Base-by-base conservation (phyloP, 2,329 filamentous ascomycete species). In the Aspergillus sp. region DNA sequence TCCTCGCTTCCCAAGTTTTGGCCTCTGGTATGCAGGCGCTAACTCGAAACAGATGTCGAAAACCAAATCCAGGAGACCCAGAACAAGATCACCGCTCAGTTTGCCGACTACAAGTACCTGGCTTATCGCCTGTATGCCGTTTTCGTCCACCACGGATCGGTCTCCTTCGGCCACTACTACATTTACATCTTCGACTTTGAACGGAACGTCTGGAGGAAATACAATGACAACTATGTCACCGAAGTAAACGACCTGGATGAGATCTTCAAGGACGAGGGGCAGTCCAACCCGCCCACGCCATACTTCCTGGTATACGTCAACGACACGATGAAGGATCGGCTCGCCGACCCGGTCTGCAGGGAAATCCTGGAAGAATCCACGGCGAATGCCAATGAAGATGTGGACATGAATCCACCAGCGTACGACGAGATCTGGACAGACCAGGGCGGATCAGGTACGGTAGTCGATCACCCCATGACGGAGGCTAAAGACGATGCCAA, bases 111-210 rank as follows among this genome's bases (percentile, higher is more conserved):
- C 70, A 83, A 84, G 47, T 80, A 86, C 25, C 80, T 91, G 50
- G 85, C 89, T 10, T 99, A 98, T 74, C 87, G 87, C 13, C 85
- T 99, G 4, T 93, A 97, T 67, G 91, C 94, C 0, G 90, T 97
- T 32, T 96, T 99, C 71, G 94, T 97, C 69, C 95, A 99, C 74
- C 88, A 90, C 19, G 84, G 84, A 30, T 78, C 77, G 28, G 83
- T 89, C 43, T 84, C 82, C 48, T 89, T 89, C 49, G 95, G 95
- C 0, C 95, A 99, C 76, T 99, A 98, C 78, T 97, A 92, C 89
- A 92, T 97, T 48, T 97, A 93, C 84, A 96, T 99, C 65, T 91
- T 88, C 71, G 95, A 98, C 78, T 96, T 96, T 74, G 85, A 89
- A 65, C 85, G 87, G 50, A 79, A 87, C 38, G 81, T 93, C 19